Conservation (phyloP, 306 rosid genomes). For the Pyrus pyrifolia region DNA sequence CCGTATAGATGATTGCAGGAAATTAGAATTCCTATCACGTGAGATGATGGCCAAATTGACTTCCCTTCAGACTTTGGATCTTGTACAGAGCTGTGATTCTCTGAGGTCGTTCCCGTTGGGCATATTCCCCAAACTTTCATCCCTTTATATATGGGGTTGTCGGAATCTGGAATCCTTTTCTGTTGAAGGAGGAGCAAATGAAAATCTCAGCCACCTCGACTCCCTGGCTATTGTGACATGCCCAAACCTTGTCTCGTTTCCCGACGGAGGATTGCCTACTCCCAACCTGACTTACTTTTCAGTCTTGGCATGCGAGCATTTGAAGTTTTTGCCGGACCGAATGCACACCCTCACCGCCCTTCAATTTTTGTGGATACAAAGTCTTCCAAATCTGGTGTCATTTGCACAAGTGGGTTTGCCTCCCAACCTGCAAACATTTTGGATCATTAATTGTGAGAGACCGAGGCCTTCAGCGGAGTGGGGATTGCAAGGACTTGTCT, state of each 20-base stretch:
- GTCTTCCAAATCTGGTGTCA: neutral
- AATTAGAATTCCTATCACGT: neutral
- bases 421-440: neutral
- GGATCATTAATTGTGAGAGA: neutral
- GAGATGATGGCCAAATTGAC: neutral
- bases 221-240: slow-evolving; percentile 12
- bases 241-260: slow-evolving; percentile 24
- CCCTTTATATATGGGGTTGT: rapidly evolving
- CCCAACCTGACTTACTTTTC: neutral
- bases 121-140: neutral
- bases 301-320: neutral
- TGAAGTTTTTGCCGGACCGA: neutral
- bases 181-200: neutral
- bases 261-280: slow-evolving; percentile 19
- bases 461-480: neutral
- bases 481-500: neutral
- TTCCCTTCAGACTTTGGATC: neutral
- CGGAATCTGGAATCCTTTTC: slow-evolving; percentile 18
- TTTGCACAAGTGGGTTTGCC: neutral
- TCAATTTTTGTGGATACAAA: rapidly evolving
- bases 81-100: neutral
- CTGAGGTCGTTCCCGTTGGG: neutral
- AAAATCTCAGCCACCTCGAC: neutral
- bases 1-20: neutral
- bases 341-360: neutral